phyloP scores from a whole-genome alignment of 148 eudicot genomes.

The Spergularia bocconei region DNA sequence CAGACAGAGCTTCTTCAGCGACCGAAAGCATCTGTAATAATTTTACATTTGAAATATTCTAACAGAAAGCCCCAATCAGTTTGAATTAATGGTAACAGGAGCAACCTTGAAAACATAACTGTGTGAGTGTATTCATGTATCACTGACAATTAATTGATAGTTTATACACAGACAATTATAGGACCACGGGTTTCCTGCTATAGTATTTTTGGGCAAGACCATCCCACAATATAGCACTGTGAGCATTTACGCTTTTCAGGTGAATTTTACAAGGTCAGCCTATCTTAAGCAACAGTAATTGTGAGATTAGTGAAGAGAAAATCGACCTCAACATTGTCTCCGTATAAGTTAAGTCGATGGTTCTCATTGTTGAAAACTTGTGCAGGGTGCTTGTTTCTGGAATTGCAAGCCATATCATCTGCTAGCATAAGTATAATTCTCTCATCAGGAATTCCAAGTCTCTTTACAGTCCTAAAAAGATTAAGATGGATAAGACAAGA shows the following conservation, averaged over 20 bases:
- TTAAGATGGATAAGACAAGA: not conserved
- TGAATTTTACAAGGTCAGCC: too few species aligned
- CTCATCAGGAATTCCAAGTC: conserved; percentile 97
- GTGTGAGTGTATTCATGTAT: not conserved
- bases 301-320: conserved; percentile 5
- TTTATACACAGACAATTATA: not conserved
- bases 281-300: too few species aligned
- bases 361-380: conserved; percentile 99
- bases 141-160: not conserved
- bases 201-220: not conserved
- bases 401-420: conserved; percentile 99
- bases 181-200: not conserved
- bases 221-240: too few species aligned
- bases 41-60: too few species aligned
- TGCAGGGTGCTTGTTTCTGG: conserved; percentile 95
- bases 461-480: conserved; percentile 76
- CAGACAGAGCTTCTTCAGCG: not conserved
- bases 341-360: conserved; percentile 89
- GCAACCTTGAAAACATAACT: not conserved
- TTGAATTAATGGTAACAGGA: not conserved
- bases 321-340: conserved; percentile 91
- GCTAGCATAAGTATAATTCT: conserved; percentile 97
- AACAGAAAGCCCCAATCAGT: not conserved
- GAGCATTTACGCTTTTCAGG: too few species aligned
- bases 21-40: not conserved